Base-by-base conservation (phyloP, 2,329 filamentous ascomycete species). In the Macrophomina phaseolina region DNA sequence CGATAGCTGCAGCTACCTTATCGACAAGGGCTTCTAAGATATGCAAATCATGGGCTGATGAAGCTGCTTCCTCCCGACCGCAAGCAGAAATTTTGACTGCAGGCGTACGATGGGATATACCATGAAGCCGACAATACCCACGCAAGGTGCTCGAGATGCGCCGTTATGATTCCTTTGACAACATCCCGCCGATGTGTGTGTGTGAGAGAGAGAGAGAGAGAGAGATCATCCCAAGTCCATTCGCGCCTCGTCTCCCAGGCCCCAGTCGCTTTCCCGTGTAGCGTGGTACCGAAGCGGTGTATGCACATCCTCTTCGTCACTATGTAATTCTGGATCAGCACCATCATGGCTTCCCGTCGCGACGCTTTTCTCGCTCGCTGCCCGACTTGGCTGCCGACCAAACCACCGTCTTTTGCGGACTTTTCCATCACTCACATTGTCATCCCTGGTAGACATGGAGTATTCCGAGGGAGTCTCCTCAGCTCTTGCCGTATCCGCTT, bases 181-280 rank as follows among this genome's bases (percentile, higher is more conserved):
- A 32, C 11, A 16, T 32, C 23, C n/a, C 16, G 18, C 28, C 34
- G 34, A 56, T 4, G 7, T n/a, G n/a, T n/a, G n/a, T n/a, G n/a
- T n/a, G n/a, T n/a, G n/a, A n/a, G n/a, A 4, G 32, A 28, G 9
- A 28, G 11, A 18, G 18, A 4, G 32, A n/a, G 9, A 28, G 11
- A 40, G 28, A 30, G 16, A 40, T 82, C 76, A 94, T 77, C 94
- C 92, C 71, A 97, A 81, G 38, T 89, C 90, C 91, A 97, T 95
- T 73, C 90, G 85, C 30, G 91, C 88, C 74, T 97, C 93, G 75
- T 97, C 93, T 1, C 91, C 91, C 60, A 96, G 86, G 0, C 92
- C 91, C 89, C 93, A 93, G 72, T 87, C 86, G 18, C 58, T 62
- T 67, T 81, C 80, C 45, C 81, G 78, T 79, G 85, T 71, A 81